Conservation (phyloP, 1,284 basidiomycete species). For the Rhizopogon parksii region DNA sequence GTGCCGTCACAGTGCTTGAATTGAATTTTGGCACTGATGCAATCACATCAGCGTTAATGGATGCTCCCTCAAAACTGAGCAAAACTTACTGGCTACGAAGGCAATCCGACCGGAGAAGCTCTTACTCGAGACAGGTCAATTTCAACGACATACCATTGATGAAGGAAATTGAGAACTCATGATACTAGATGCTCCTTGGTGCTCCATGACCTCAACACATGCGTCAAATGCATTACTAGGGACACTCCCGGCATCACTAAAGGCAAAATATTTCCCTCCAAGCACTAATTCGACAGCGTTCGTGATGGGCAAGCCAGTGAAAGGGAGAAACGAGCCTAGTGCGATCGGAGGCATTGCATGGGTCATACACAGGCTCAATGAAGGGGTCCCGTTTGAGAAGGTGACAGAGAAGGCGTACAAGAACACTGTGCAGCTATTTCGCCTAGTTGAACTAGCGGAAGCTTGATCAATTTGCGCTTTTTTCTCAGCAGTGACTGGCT, state of each 20-base stretch:
- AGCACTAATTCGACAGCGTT: conserved; percentile 66
- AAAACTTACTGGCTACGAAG: conserved; percentile 59
- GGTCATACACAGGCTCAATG: conserved; percentile 58
- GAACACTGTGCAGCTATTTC: conserved; percentile 65
- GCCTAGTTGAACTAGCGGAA: conserved; percentile 34
- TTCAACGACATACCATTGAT: not conserved
- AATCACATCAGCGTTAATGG: conserved; percentile 59
- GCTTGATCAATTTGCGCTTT: too few species aligned
- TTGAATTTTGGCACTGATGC: conserved; percentile 1
- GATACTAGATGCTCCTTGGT: conserved; percentile 74
- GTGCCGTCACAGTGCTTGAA: conserved; percentile 18
- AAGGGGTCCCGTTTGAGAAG: conserved; percentile 49
- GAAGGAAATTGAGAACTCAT: not conserved
- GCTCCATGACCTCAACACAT: conserved; percentile 71
- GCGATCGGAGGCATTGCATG: conserved; percentile 73
- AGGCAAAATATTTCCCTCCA: conserved; percentile 46
- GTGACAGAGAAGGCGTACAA: conserved; percentile 57
- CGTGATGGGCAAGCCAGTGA: conserved; percentile 57
- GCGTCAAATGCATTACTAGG: conserved; percentile 60
- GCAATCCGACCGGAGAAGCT: conserved; percentile 59
- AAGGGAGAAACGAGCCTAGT: conserved; percentile 79
- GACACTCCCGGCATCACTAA: conserved; percentile 43
- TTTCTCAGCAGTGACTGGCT: too few species aligned
- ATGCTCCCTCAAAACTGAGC: conserved; percentile 77
- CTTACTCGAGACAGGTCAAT: conserved; percentile 73